These are phyloP conservation scores for Ochetophila trinervis DNA, from an alignment of 306 rosid genomes.

Conservation along the genomic window DNA sequence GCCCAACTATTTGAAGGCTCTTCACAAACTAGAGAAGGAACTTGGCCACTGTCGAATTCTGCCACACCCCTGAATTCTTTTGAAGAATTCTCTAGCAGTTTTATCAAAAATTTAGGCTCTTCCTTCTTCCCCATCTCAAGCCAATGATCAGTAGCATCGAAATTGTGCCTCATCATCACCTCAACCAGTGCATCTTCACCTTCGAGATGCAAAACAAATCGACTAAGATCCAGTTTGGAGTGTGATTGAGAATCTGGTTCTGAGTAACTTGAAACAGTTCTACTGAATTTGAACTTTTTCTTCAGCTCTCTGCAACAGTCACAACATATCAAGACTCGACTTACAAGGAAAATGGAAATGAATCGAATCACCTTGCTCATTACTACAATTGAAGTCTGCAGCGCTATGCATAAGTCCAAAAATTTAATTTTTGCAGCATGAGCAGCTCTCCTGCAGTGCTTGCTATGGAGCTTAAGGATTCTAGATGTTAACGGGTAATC, in stretches of 20 bases:
- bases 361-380: slow-evolving; percentile 49
- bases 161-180: slow-evolving; percentile 51
- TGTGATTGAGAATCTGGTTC: slow-evolving; percentile 29
- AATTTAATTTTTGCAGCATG: slow-evolving; percentile 41
- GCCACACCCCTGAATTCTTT: slow-evolving; percentile 58
- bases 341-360: slow-evolving; percentile 45
- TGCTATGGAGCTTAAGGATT: slow-evolving; percentile 27
- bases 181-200: slow-evolving; percentile 73
- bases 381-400: slow-evolving; percentile 59
- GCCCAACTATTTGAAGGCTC: slow-evolving; percentile 73
- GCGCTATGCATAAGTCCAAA: slow-evolving; percentile 44
- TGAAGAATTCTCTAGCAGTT: slow-evolving; percentile 50
- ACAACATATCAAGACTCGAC: slow-evolving; percentile 30
- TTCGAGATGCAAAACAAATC: slow-evolving; percentile 76
- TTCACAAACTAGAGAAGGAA: slow-evolving; percentile 46
- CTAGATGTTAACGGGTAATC: slow-evolving; percentile 47
- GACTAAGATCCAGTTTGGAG: slow-evolving; percentile 44
- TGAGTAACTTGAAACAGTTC: slow-evolving; percentile 21
- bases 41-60: slow-evolving; percentile 48
- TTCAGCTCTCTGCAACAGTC: slow-evolving; percentile 33
- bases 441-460: slow-evolving; percentile 44
- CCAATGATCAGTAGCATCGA: slow-evolving; percentile 69
- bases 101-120: slow-evolving; percentile 49
- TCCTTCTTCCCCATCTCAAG: slow-evolving; percentile 52
- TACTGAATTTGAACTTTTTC: slow-evolving; percentile 17